Conservation (phyloP, 108 stramenopile species). For the Fistulifera pelliculosa region DNA sequence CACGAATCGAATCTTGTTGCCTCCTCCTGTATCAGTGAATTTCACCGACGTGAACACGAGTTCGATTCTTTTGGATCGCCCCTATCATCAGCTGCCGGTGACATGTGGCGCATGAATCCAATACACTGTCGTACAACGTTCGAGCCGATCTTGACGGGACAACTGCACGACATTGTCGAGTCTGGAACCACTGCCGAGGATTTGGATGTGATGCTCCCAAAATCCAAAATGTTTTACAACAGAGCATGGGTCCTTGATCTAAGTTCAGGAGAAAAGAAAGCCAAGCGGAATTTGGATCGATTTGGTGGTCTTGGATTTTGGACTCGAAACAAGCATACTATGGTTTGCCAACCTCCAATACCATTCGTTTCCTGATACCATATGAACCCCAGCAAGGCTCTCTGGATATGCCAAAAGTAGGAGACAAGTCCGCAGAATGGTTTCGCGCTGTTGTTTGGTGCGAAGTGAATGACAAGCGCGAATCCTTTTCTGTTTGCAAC, state of each 20-base stretch:
- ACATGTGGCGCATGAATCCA: slow-evolving; percentile 35
- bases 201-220: slow-evolving; percentile 42
- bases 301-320: slow-evolving; percentile 51
- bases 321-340: slow-evolving; percentile 65
- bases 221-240: slow-evolving; percentile 44
- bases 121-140: slow-evolving; percentile 56
- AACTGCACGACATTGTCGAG: slow-evolving; percentile 31
- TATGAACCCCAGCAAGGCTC: slow-evolving; percentile 12
- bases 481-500: slow-evolving; percentile 27
- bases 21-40: slow-evolving; percentile 16
- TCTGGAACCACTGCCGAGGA: slow-evolving; percentile 34
- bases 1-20: not conserved
- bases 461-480: slow-evolving; percentile 59
- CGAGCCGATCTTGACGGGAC: slow-evolving; percentile 39
- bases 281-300: slow-evolving; percentile 31
- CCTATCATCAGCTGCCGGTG: not conserved
- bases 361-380: slow-evolving; percentile 40
- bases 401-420: slow-evolving; percentile 1
- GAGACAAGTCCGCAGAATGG: slow-evolving; percentile 27
- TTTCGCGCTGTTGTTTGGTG: slow-evolving; percentile 45
- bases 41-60: slow-evolving; percentile 1
- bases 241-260: slow-evolving; percentile 66
- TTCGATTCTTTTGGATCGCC: slow-evolving; percentile 24
- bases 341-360: slow-evolving; percentile 36
- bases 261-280: slow-evolving; percentile 33